Evolutionary conservation across 2,329 filamentous ascomycete genomes (phyloP).

Genomic region (Rhinocladiella mackenziei): DNA sequence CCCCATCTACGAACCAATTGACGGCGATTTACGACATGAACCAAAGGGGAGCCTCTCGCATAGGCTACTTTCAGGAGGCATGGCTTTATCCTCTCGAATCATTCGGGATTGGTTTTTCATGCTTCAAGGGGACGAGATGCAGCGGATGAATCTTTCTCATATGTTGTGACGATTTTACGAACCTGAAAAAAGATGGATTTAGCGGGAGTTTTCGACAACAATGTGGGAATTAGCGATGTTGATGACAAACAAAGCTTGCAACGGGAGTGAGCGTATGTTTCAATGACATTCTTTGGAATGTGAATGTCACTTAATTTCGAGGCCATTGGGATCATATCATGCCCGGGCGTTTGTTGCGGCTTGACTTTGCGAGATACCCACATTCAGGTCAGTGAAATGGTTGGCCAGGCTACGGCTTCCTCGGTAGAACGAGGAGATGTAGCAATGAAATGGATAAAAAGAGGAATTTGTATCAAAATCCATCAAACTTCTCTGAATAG

Average conservation of each 20-base stretch:
- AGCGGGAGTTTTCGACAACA: conserved; percentile 20
- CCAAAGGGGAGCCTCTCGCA: conserved; percentile 13
- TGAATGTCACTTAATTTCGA: not conserved
- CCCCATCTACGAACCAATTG: conserved; percentile 11
- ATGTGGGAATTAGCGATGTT: conserved; percentile 6
- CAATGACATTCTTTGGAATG: not conserved
- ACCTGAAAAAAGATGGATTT: conserved; percentile 17
- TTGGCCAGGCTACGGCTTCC: not conserved
- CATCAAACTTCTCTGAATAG: no score
- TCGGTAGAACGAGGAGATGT: not conserved
- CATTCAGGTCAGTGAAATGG: not conserved
- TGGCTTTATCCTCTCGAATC: conserved; percentile 43
- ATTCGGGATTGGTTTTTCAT: conserved; percentile 43
- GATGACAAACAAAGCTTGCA: not conserved
- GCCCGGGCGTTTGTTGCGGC: not conserved
- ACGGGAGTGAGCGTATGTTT: not conserved
- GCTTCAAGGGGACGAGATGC: conserved; percentile 30
- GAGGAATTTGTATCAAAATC: not conserved
- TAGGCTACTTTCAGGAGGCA: conserved; percentile 40
- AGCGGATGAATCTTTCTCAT: conserved; percentile 17
- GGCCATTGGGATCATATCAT: not conserved
- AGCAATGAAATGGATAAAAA: not conserved
- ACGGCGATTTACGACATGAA: conserved; percentile 20
- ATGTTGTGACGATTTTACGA: conserved; percentile 24
- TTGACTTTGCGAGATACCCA: conserved; percentile 1